Percentiles rank a stretch among this genome's conserved stretches.
phyloP scores from a whole-genome alignment of 805 yeast species.

The Debaryomyces prosopidis region DNA sequence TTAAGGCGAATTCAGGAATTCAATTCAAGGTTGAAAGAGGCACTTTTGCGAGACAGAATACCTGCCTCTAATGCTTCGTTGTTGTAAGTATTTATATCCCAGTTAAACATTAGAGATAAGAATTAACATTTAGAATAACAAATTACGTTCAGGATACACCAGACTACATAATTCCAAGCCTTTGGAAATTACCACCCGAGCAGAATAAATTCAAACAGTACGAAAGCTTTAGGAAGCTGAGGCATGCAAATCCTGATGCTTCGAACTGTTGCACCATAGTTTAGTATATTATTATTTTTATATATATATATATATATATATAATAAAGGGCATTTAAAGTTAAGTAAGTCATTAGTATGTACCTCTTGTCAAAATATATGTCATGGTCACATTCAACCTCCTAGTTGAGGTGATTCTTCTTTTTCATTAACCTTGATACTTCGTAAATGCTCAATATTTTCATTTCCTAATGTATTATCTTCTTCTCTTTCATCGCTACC shows the following conservation, averaged over 20 bases:
- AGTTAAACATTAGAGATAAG: not conserved
- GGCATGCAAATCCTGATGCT: not conserved
- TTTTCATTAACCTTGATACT: constrained; percentile 48
- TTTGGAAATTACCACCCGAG: constrained; percentile 41
- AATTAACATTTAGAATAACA: constrained; percentile 28
- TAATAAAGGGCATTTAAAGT: not conserved
- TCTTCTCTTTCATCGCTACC: constrained; percentile 66
- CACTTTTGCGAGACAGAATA: constrained; percentile 56
- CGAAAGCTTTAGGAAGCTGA: constrained; percentile 13
- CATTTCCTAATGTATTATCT: constrained; percentile 40
- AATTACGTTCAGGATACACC: constrained; percentile 43
- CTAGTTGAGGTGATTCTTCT: constrained; percentile 46
- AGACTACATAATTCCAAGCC: constrained; percentile 47
- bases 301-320: not conserved
- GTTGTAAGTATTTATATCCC: constrained; percentile 23
- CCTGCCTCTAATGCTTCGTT: constrained; percentile 64
- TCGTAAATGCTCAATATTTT: constrained; percentile 40
- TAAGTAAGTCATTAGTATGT: not conserved
- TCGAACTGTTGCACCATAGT: constrained; percentile 34
- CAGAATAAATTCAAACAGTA: constrained; percentile 33
- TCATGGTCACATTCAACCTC: constrained; percentile 25
- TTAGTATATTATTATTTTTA: constrained; percentile 9
- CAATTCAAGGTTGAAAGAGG: constrained; percentile 51
- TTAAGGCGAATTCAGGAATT: constrained; percentile 60
- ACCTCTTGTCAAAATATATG: not conserved